phyloP scores from a whole-genome alignment of 2,329 filamentous ascomycete genomes.

The Sporothrix variecibatus region DNA sequence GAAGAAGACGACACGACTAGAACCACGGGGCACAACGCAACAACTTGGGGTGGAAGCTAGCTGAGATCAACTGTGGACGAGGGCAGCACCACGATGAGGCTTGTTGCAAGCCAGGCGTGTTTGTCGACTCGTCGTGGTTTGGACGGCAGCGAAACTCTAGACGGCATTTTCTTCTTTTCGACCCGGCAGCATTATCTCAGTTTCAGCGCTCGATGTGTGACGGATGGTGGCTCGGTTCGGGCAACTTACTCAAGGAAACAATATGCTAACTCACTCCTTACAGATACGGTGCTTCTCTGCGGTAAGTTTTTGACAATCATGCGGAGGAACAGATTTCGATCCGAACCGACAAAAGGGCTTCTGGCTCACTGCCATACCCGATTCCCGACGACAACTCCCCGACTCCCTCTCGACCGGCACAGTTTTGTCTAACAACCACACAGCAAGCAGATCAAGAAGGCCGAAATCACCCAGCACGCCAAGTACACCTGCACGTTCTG shows the following conservation, averaged over 20 bases:
- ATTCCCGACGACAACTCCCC: neutral
- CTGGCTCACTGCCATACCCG: neutral
- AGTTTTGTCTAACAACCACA: constrained; percentile 28
- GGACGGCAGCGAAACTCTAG: neutral
- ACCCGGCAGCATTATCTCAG: neutral
- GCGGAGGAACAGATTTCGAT: neutral
- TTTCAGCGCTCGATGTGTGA: neutral
- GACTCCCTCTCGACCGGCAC: neutral
- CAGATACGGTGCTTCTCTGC: constrained; percentile 96
- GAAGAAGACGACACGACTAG: neutral
- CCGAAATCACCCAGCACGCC: constrained; percentile 97
- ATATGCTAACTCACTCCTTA: constrained; percentile 25
- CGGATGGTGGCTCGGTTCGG: neutral
- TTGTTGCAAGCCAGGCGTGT: neutral
- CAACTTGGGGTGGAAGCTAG: neutral
- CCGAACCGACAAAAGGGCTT: neutral
- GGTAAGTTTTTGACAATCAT: constrained; percentile 26
- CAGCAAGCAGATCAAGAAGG: constrained; percentile 99
- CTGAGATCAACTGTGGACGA: neutral
- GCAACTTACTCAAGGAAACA: neutral
- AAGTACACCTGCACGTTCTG: constrained; percentile 98
- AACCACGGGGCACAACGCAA: neutral
- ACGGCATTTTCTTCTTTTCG: neutral
- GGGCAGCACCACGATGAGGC: neutral
- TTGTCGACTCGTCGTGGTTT: neutral